A percentile compares a stretch with the other conserved stretches of the same genome.
Evolutionary conservation across 1,284 basidiomycete species (phyloP).

Genomic region (Grifola frondosa): DNA sequence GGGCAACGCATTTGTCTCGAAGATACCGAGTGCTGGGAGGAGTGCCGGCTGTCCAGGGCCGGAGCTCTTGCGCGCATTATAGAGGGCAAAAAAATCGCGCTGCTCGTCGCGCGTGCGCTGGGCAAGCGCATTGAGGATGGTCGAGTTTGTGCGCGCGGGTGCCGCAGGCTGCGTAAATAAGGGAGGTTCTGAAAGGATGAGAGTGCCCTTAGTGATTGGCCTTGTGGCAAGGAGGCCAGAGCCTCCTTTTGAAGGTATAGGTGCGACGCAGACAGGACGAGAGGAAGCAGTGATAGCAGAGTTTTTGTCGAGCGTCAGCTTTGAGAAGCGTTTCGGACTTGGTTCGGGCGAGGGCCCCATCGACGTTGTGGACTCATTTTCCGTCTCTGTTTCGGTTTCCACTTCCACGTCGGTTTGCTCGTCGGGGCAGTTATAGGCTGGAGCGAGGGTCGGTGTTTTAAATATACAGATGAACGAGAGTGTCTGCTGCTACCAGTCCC

Average conservation of each 20-base stretch:
- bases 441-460: slow-evolving; percentile 14
- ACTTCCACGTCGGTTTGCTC: slow-evolving; percentile 17
- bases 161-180: slow-evolving; percentile 21
- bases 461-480: slow-evolving; percentile 14
- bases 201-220: slow-evolving; percentile 19
- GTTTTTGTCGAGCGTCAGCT: slow-evolving; percentile 10
- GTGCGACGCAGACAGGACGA: slow-evolving; percentile 12
- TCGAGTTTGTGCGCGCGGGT: slow-evolving; percentile 18
- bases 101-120: slow-evolving; percentile 24
- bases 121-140: slow-evolving; percentile 19
- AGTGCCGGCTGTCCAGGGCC: slow-evolving; percentile 7
- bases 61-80: slow-evolving; percentile 17
- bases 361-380: slow-evolving; percentile 4
- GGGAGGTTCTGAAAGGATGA: slow-evolving; percentile 25
- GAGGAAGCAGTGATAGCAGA: slow-evolving; percentile 2
- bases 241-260: slow-evolving; percentile 20
- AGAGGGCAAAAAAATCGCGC: slow-evolving; percentile 23
- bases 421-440: slow-evolving; percentile 15
- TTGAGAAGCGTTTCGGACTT: slow-evolving; percentile 8
- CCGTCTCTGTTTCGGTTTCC: slow-evolving; percentile 1
- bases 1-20: slow-evolving; percentile 26
- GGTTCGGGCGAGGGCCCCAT: slow-evolving; percentile 6
- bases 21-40: slow-evolving; percentile 24
- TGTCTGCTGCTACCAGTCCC: slow-evolving; percentile 3
- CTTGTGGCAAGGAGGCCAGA: slow-evolving; percentile 25